Evolutionary conservation across 2,329 filamentous ascomycete genomes (phyloP).

Genomic region (Monosporascus sp.): DNA sequence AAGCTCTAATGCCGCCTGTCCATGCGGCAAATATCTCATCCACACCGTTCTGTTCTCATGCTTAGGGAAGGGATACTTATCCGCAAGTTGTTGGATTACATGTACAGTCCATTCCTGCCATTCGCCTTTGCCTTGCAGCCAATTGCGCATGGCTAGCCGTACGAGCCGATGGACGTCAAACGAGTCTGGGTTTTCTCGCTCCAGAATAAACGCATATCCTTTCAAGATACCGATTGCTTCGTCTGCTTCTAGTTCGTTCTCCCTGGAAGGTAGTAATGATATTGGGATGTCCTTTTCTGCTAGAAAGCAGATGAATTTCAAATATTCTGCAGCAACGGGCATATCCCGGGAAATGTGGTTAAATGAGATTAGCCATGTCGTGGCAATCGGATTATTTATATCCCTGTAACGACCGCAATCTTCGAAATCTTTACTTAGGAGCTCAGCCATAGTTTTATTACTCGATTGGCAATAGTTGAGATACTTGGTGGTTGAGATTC

Average conservation of each 20-base stretch:
- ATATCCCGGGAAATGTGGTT: constrained; percentile 19
- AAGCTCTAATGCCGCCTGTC: background rate
- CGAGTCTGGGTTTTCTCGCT: constrained; percentile 8
- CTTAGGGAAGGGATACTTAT: background rate
- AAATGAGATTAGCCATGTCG: constrained; percentile 31
- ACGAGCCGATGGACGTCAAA: constrained; percentile 21
- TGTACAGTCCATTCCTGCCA: constrained; percentile 1
- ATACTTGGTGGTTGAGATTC: constrained; percentile 19
- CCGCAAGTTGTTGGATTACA: background rate
- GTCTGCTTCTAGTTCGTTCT: background rate
- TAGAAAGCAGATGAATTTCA: constrained; percentile 21
- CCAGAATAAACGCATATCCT: constrained; percentile 22
- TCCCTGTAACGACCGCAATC: constrained; percentile 20
- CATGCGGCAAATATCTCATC: constrained; percentile 5
- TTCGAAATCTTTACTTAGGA: constrained; percentile 26
- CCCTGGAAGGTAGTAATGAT: background rate
- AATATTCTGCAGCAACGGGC: constrained; percentile 20
- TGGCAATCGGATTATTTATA: constrained; percentile 22
- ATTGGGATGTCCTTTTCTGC: constrained; percentile 12
- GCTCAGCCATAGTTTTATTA: constrained; percentile 10
- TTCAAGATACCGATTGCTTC: constrained; percentile 7
- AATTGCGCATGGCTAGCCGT: constrained; percentile 8
- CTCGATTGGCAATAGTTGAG: constrained; percentile 17
- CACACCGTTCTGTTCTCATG: background rate
- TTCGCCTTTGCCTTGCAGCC: constrained; percentile 1